Evolutionary conservation across 306 rosid species (phyloP).

Genomic region (Corylus heterophylla): DNA sequence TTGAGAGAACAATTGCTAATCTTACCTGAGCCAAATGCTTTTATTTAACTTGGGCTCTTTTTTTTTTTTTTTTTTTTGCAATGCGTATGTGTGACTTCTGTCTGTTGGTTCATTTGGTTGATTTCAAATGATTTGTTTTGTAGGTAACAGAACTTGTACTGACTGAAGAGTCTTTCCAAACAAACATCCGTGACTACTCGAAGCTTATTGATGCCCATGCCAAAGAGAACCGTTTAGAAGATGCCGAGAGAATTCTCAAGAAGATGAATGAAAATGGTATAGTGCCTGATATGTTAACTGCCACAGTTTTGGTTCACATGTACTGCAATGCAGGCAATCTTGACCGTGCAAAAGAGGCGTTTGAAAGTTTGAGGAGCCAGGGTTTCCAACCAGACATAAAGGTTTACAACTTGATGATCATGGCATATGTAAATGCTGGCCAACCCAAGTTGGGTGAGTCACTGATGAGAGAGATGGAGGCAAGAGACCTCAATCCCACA

Average conservation of each 20-base stretch:
- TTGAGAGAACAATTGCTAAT: not conserved
- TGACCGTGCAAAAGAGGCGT: conserved; percentile 61
- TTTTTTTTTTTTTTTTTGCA: not conserved
- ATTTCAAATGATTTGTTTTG: conserved; percentile 35
- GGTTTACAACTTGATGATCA: conserved; percentile 64
- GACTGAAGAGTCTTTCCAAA: conserved; percentile 73
- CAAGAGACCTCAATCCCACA: conserved; percentile 50
- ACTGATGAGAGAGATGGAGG: conserved; percentile 72
- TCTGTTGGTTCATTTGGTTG: conserved; percentile 10
- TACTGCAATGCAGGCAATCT: conserved; percentile 76
- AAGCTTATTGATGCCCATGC: conserved; percentile 71
- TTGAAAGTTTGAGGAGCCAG: conserved; percentile 51
- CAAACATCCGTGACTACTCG: conserved; percentile 67
- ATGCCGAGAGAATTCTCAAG: conserved; percentile 72
- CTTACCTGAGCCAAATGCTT: not conserved
- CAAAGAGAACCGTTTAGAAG: conserved; percentile 55
- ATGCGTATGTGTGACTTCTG: too few relatives aligned
- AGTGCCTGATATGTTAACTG: conserved; percentile 51
- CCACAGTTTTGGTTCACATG: conserved; percentile 65
- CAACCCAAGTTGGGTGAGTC: conserved; percentile 45
- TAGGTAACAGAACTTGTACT: conserved; percentile 79
- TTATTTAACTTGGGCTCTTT: too few relatives aligned
- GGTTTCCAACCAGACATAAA: conserved; percentile 74
- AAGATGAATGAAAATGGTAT: conserved; percentile 72
- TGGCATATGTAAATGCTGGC: conserved; percentile 67